Percentiles rank a stretch among this genome's conserved stretches.
Evolutionary conservation across 306 rosid species (phyloP).

Genomic region (Quercus mongolica): DNA sequence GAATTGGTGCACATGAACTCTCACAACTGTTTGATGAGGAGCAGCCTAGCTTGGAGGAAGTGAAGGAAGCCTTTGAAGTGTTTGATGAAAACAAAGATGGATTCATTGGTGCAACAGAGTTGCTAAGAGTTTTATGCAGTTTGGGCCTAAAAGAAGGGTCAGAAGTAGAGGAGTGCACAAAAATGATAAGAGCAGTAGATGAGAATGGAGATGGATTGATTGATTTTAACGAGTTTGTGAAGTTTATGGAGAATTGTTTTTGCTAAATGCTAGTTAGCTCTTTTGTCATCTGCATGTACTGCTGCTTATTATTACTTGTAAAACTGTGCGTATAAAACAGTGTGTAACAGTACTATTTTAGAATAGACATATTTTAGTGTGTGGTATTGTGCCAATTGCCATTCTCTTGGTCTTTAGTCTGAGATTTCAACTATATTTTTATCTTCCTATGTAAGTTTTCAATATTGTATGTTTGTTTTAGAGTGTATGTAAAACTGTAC

Average conservation of each 20-base stretch:
- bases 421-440: no score
- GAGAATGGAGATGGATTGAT: slow-evolving; percentile 40
- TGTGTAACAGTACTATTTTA: no score
- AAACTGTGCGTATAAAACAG: no score
- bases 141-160: slow-evolving; percentile 31
- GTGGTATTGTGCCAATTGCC: no score
- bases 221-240: slow-evolving; percentile 40
- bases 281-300: neutral
- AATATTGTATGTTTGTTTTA: no score
- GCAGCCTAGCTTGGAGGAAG: slow-evolving; percentile 37
- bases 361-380: no score
- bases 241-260: slow-evolving; percentile 28
- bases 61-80: slow-evolving; percentile 47
- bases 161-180: slow-evolving; percentile 19
- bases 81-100: slow-evolving; percentile 55
- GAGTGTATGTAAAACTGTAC: no score
- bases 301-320: no score
- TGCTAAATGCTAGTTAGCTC: neutral
- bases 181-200: slow-evolving; percentile 40
- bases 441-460: no score
- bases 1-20: slow-evolving; percentile 23
- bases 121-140: slow-evolving; percentile 26
- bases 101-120: slow-evolving; percentile 38
- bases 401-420: no score
- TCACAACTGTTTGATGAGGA: slow-evolving; percentile 33